Base-by-base conservation (phyloP, 768 basidiomycete genomes). In the Pulveroboletus sp. region DNA sequence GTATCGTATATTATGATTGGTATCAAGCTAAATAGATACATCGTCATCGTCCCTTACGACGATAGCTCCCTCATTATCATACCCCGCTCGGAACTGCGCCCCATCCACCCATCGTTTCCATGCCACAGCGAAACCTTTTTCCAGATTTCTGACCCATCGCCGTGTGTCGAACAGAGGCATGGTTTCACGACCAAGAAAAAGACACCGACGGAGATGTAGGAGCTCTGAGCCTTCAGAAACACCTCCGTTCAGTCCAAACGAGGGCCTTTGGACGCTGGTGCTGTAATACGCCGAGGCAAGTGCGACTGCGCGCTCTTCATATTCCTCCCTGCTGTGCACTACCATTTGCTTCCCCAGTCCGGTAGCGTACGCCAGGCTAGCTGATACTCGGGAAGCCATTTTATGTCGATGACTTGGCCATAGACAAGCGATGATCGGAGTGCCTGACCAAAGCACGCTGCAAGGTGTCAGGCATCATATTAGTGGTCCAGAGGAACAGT, bases 371-470 rank as follows among this genome's bases (percentile, higher is more conserved):
- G 69, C 76, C 39, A 78, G 71, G 51, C 75, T 75, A 19, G 77
- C 74, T 4, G 69, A 76, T 23, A 79, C 78, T 7, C 77, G 70
- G 16, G 75, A 76, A 45, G 71, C 73, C 75, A 79, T 78, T 57
- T 77, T 79, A 53, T 74, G 66, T 33, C 57, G 50, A 49, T 78
- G 70, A 47, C 65, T 70, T 7, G 77, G 74, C 66, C 64, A 77
- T 17, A 67, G 45, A 37, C 66, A 69, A n/a, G 77, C 76, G 24
- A 79, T 56, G 32, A 79, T 66, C 24, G 77, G 77, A 2, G 78
- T 79, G 9, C 78, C 76, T 0, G 75, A 68, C 78, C 77, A 78
- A 21, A 79, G 62, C 29, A 78, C 73, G 56, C 75, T 76, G 56
- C 33, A 24, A 12, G 11, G 14, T 6, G n/a, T 63, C 19, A 62